Conservation (phyloP, 2,329 filamentous ascomycete species). For the Drechslera avenae region DNA sequence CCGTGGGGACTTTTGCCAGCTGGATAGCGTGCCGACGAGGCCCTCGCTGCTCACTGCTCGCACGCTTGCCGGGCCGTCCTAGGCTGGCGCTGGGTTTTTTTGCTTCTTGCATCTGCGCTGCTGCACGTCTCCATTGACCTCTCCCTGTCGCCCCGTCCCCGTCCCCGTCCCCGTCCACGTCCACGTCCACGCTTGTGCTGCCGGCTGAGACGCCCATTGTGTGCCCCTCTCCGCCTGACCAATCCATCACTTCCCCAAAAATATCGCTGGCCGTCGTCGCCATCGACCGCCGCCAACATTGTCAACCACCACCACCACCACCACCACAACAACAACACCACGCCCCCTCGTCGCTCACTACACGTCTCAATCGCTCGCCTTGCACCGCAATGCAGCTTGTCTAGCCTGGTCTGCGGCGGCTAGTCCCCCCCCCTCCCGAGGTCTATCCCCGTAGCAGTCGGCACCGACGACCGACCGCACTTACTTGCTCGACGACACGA, state of each 20-base stretch:
- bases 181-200: conserved; percentile 10
- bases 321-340: not conserved
- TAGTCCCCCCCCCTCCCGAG: conserved; percentile 14
- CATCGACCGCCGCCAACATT: conserved; percentile 6
- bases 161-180: no score
- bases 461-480: no score
- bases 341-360: conserved; percentile 19
- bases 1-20: conserved; percentile 20
- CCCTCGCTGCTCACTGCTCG: conserved; percentile 6
- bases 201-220: conserved; percentile 13
- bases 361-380: conserved; percentile 34
- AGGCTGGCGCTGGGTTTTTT: not conserved
- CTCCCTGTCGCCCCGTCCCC: not conserved
- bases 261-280: not conserved
- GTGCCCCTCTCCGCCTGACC: conserved; percentile 20
- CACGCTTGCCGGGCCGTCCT: not conserved
- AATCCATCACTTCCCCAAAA: conserved; percentile 19
- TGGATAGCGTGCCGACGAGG: conserved; percentile 13
- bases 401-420: conserved; percentile 12
- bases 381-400: conserved; percentile 33
- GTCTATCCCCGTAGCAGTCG: conserved; percentile 15
- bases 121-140: not conserved
- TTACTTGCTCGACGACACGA: conserved; percentile 12
- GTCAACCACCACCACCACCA: conserved; percentile 4
- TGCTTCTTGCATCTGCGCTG: not conserved